Conservation (phyloP, 176 grass and related monocot genomes). For the Cymbopogon citratus region DNA sequence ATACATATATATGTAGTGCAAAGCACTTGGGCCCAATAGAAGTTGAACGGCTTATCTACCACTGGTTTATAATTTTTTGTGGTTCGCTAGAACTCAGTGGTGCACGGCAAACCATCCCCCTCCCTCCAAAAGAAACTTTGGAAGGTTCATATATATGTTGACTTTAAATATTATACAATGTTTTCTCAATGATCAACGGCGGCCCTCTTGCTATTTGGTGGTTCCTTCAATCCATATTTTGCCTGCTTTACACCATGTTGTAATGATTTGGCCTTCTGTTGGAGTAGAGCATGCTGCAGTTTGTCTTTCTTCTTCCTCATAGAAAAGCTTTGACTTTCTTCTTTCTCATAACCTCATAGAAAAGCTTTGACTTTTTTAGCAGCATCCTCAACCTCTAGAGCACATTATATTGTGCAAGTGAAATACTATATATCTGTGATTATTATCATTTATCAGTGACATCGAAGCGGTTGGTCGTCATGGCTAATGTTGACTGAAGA, state of each 20-base stretch:
- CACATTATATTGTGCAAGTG: neutral
- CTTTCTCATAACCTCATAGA: neutral
- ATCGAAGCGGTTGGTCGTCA: neutral
- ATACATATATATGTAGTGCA: constrained; percentile 13
- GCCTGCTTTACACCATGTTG: neutral
- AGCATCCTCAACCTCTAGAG: neutral
- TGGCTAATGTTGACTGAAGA: neutral
- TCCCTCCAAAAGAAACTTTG: neutral
- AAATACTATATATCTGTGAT: neutral
- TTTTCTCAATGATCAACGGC: constrained; percentile 13
- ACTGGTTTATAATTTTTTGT: neutral
- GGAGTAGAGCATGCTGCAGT: neutral
- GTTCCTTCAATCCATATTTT: neutral
- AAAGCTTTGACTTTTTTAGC: constrained; percentile 12
- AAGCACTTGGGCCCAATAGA: constrained; percentile 6
- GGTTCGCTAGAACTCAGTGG: constrained; percentile 11
- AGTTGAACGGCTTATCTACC: constrained; percentile 21
- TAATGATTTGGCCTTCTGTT: constrained; percentile 24
- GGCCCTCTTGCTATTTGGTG: neutral
- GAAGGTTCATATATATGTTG: constrained; percentile 28
- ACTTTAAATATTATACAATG: neutral
- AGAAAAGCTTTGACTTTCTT: neutral
- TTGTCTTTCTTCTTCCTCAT: neutral
- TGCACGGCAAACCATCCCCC: constrained; percentile 25
- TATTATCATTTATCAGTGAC: neutral